Percentiles rank a stretch among this genome's conserved stretches.
These are phyloP conservation scores for Diplodia seriata DNA, from an alignment of 2,329 filamentous ascomycete species.

Conservation along the genomic window DNA sequence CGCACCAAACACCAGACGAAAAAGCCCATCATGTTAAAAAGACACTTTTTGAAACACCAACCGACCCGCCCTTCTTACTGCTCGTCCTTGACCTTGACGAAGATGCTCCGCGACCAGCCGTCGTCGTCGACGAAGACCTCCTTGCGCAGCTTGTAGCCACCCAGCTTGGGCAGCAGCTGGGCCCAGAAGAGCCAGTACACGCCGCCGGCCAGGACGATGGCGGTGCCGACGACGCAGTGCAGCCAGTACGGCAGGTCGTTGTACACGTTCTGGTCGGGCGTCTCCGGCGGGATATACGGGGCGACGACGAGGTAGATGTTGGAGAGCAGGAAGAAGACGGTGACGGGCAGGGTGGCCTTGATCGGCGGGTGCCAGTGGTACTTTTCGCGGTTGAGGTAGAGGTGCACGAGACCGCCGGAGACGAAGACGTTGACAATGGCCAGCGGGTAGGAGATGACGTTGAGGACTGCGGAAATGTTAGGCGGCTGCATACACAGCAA, in stretches of 20 bases:
- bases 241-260: conserved; percentile 60
- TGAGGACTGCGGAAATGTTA: conserved; percentile 39
- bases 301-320: conserved; percentile 61
- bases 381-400: conserved; percentile 52
- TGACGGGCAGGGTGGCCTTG: conserved; percentile 58
- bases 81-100: conserved; percentile 38
- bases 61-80: neutral
- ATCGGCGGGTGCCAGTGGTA: conserved; percentile 59
- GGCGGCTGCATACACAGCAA: neutral
- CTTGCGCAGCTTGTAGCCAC: conserved; percentile 47
- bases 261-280: conserved; percentile 58
- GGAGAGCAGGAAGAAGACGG: conserved; percentile 60
- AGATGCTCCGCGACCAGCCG: conserved; percentile 51
- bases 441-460: conserved; percentile 69
- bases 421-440: conserved; percentile 63
- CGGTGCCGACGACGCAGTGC: conserved; percentile 61
- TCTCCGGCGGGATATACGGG: conserved; percentile 58
- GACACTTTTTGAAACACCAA: neutral
- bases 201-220: conserved; percentile 57
- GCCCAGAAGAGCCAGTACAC: conserved; percentile 62
- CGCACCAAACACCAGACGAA: neutral
- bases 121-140: conserved; percentile 46
- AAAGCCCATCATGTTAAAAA: neutral
- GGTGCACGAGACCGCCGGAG: conserved; percentile 56
- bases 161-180: conserved; percentile 54